Evolutionary conservation across 768 basidiomycete species (phyloP), one percentile per base, ranked within the genome.

Genomic region (Tephrocybe sp.): DNA sequence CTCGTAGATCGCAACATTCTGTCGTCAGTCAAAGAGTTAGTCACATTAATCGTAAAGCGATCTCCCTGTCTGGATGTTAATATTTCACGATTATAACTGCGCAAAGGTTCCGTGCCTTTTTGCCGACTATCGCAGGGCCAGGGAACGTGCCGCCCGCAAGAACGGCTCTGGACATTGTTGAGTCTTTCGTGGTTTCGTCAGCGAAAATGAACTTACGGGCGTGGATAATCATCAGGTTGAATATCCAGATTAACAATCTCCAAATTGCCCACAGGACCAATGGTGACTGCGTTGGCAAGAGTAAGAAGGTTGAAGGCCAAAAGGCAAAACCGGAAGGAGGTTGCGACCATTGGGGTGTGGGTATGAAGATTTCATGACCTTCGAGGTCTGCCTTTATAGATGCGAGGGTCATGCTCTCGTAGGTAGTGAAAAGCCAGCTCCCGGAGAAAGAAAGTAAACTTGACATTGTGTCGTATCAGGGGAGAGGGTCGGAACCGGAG

Each of bases 1-100:
- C 25, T 47, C 6, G 46, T 47, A 15, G 46, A 16, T 21, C 46
- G 37, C 4, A 47, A 12, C 38, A 47, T 39, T n/a, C 46, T 47
- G 1, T 13, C 25, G 11, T 47, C 46, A 12, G 36, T 47, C 27
- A 47, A 30, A 12, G 36, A 39, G 19, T 47, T 47, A 7, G 38
- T 47, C 2, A 47, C 38, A 24, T 47, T 47, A 4, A 47, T 47
- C 4, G 24, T 47, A 27, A 47, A 47, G 18, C 18, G 46, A 40
- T 47, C 46, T 7, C 46, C 45, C 45, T 46, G 15, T 0, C n/a
- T 30, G 15, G 9, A 2, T 11, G 22, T 46, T 24, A 30, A 16
- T 16, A 19, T 11, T 29, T 5, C n/a, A 29, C 13, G 15, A 34
- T n/a, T 4, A 12, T 7, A 34, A 34, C 11, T 10, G 8, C 4